Conservation (phyloP, 2,329 filamentous ascomycete genomes). For the Aspergillus pseudotamarii region DNA sequence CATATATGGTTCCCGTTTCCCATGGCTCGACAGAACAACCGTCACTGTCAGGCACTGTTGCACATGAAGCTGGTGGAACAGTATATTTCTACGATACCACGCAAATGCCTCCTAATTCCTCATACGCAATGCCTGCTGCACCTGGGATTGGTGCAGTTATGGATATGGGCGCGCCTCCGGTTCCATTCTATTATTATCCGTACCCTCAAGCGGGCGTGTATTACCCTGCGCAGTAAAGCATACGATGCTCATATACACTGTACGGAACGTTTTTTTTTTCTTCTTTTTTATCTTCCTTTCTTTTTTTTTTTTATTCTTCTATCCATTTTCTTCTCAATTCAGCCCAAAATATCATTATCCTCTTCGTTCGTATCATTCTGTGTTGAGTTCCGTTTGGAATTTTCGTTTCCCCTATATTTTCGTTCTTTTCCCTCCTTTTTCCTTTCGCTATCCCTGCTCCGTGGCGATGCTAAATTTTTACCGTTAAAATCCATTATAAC, state of each 20-base stretch:
- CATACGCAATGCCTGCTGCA: conserved; percentile 53
- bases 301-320: conserved; percentile 15
- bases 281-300: conserved; percentile 12
- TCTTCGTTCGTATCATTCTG: conserved; percentile 2
- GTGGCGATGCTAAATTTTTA: neutral
- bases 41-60: conserved; percentile 61
- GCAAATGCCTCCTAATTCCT: conserved; percentile 61
- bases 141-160: conserved; percentile 58
- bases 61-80: conserved; percentile 92
- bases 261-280: conserved; percentile 8
- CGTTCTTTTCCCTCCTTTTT: conserved; percentile 28
- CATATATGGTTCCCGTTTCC: conserved; percentile 37
- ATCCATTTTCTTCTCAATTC: conserved; percentile 22
- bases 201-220: conserved; percentile 62
- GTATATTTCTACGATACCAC: conserved; percentile 89
- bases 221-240: conserved; percentile 52
- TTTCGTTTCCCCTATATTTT: conserved; percentile 7
- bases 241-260: neutral
- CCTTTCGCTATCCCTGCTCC: conserved; percentile 18
- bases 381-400: conserved; percentile 4
- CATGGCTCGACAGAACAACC: conserved; percentile 37
- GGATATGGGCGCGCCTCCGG: conserved; percentile 69
- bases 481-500: conserved; percentile 28
- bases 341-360: neutral
- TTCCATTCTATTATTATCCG: conserved; percentile 56